Evolutionary conservation across 2,329 filamentous ascomycete genomes (phyloP), one percentile per base, ranked within the genome.

Genomic region (Scortechinia acanthostroma): DNA sequence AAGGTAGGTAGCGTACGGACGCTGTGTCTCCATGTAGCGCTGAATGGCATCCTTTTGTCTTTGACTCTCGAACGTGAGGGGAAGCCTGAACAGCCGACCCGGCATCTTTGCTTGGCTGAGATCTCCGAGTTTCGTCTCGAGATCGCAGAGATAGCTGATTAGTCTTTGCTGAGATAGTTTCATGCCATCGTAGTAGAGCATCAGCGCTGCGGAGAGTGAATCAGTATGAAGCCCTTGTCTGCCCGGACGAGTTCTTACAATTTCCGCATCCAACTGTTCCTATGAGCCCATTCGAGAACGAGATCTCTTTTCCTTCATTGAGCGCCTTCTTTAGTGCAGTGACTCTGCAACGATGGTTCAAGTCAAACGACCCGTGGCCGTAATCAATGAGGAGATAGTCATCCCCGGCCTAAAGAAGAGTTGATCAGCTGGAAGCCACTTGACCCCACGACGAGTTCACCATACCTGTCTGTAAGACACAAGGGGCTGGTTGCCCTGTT

Each of bases 301-400:
- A 55, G 2, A 55, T 44, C 0, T 62, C 63, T 2, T 62, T 30
- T 10, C 25, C 25, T n/a, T 30, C 25, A 30, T 30, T 30, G 10
- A 30, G 25, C 4, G 66, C 63, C 42, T 70, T 69, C 44, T 74
- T 71, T 2, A 79, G 61, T 0, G 71, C 71, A 2, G 73, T 77
- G 15, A 74, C 70, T 40, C 75, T 65, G 53, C 73, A 77, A 21
- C 72, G 64, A 56, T 78, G 68, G 54, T 80, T 77, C 46, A 81
- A 61, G 48, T 81, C 68, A 48, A 77, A 76, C 1, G 64, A 58
- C 16, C 76, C 74, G 23, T 73, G 60, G 19, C 76, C 76, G 47
- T 79, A 80, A 48, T 81, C 76, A 13, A 81, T 63, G 5, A 82
- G 59, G 2, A 81, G 51, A 48, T 74, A 74, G 45, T 77, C 73